A percentile compares a stretch with the other conserved stretches of the same genome.
phyloP scores from a whole-genome alignment of 371 early-diverging fungal species.

The Lichtheimia hyalospora region DNA sequence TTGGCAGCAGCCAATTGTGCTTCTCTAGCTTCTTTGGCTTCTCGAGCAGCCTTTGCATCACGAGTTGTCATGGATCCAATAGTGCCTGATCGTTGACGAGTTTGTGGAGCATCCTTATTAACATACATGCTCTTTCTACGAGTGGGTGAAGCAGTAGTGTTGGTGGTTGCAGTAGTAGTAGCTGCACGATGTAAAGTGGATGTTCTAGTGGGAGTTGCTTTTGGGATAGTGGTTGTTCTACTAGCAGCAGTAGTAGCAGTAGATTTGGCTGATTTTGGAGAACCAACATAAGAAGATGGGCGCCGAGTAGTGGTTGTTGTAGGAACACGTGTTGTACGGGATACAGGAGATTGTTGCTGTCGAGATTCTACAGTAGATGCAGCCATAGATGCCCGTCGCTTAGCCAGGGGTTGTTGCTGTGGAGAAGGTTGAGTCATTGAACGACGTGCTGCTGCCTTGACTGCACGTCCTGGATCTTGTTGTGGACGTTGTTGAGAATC shows the following conservation, averaged over 20 bases:
- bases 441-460: constrained; percentile 13
- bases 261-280: constrained; percentile 9
- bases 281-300: constrained; percentile 5
- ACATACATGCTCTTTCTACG: constrained; percentile 13
- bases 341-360: constrained; percentile 11
- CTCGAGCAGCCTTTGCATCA: constrained; percentile 5
- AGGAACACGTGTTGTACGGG: constrained; percentile 12
- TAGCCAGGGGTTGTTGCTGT: constrained; percentile 10
- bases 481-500: constrained; percentile 12
- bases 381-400: constrained; percentile 16
- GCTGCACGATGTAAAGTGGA: constrained; percentile 7
- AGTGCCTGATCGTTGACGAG: constrained; percentile 10
- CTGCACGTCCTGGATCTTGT: constrained; percentile 18
- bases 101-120: constrained; percentile 6
- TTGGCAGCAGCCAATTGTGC: constrained; percentile 7
- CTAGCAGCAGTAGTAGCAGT: constrained; percentile 5
- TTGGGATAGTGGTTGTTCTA: constrained; percentile 4
- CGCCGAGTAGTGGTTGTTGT: neutral
- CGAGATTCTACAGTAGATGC: constrained; percentile 11
- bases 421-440: constrained; percentile 10
- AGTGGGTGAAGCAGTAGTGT: neutral
- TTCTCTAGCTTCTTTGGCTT: constrained; percentile 5
- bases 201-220: constrained; percentile 3
- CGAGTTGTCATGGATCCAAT: constrained; percentile 1
- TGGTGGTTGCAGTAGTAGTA: neutral